Conservation (phyloP, 1,284 basidiomycete species). For the Sanghuangporus baumii region DNA sequence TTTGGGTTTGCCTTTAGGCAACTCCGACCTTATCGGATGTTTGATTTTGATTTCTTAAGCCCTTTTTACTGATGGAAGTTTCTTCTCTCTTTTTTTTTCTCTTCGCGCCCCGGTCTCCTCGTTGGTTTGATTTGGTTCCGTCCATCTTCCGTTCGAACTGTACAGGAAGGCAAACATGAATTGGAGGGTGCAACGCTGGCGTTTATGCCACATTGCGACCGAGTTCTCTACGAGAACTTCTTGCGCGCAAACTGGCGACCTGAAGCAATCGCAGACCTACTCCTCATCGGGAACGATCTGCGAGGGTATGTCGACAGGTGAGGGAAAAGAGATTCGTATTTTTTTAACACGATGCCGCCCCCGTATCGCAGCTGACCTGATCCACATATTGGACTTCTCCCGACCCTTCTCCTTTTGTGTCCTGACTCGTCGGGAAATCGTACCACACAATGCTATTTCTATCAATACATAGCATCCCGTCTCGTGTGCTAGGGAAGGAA, state of each 20-base stretch:
- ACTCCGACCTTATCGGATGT: slow-evolving; percentile 28
- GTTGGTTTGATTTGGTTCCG: not conserved
- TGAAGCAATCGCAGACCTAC: slow-evolving; percentile 30
- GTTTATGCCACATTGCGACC: slow-evolving; percentile 75
- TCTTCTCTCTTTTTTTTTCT: not conserved
- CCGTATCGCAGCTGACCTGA: slow-evolving; percentile 4
- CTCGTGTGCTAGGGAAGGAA: slow-evolving; percentile 28
- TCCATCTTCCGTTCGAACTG: not conserved
- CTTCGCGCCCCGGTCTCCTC: not conserved
- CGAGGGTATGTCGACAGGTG: slow-evolving; percentile 48
- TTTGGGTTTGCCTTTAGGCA: slow-evolving; percentile 28
- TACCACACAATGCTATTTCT: not conserved
- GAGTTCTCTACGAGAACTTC: slow-evolving; percentile 60
- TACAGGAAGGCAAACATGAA: slow-evolving; percentile 28
- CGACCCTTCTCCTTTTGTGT: not conserved
- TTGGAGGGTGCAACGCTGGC: slow-evolving; percentile 47
- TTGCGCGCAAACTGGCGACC: slow-evolving; percentile 55
- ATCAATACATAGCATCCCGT: slow-evolving; percentile 26
- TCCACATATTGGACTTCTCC: not conserved
- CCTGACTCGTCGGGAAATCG: not conserved
- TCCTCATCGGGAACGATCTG: slow-evolving; percentile 43
- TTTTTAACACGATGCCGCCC: not conserved
- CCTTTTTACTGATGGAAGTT: not conserved
- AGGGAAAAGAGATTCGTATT: slow-evolving; percentile 17
- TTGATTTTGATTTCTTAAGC: not conserved